phyloP scores from a whole-genome alignment of 805 yeast genomes.

The Yarrowia alimentaria region DNA sequence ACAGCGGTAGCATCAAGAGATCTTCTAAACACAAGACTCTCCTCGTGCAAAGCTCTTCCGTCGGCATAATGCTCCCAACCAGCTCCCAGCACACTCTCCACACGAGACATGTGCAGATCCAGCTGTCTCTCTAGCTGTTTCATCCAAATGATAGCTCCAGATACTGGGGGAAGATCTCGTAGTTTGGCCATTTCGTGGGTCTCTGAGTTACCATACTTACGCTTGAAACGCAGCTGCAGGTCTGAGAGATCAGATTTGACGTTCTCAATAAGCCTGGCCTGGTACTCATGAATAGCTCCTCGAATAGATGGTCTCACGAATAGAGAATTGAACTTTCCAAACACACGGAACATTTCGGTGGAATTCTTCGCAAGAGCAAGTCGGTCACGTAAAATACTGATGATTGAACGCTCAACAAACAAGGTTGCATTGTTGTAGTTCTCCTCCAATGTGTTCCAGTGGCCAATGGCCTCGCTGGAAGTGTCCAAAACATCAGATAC shows the following conservation, averaged over 20 bases:
- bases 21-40: slow-evolving; percentile 47
- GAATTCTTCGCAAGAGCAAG: slow-evolving; percentile 46
- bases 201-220: slow-evolving; percentile 39
- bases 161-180: slow-evolving; percentile 49
- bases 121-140: slow-evolving; percentile 51
- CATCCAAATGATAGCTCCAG: slow-evolving; percentile 53
- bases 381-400: slow-evolving; percentile 43
- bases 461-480: slow-evolving; percentile 33
- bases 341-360: slow-evolving; percentile 52
- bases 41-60: slow-evolving; percentile 61
- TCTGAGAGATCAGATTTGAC: slow-evolving; percentile 49
- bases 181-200: slow-evolving; percentile 42
- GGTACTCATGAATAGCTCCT: slow-evolving; percentile 60
- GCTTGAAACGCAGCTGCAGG: slow-evolving; percentile 45
- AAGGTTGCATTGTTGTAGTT: slow-evolving; percentile 46
- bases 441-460: slow-evolving; percentile 47
- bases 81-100: slow-evolving; percentile 55
- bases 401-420: slow-evolving; percentile 49
- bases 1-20: slow-evolving; percentile 47
- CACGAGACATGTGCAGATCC: slow-evolving; percentile 43
- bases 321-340: slow-evolving; percentile 50
- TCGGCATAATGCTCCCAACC: slow-evolving; percentile 64
- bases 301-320: slow-evolving; percentile 54
- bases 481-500: slow-evolving; percentile 45
- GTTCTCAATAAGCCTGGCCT: slow-evolving; percentile 48